Conservation (phyloP, 768 basidiomycete species). For the Boletus vermiculosoides region DNA sequence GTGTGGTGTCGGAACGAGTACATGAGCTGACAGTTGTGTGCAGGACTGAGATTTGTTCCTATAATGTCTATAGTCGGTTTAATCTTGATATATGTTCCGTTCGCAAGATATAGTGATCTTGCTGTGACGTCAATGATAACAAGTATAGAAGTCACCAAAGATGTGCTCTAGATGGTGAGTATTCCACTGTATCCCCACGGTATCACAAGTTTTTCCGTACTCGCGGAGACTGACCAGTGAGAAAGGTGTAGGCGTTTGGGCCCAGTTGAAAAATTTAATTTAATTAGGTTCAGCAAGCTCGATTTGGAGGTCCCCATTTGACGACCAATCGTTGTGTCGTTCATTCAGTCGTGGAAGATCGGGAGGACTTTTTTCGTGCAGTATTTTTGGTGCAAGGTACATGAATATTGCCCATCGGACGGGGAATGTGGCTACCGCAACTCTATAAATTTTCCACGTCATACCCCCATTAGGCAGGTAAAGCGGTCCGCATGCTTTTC, state of each 20-base stretch:
- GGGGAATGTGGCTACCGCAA: not conserved
- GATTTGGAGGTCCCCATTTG: not conserved
- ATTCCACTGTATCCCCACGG: not conserved
- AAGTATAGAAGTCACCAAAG: not conserved
- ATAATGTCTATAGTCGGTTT: conserved; percentile 8
- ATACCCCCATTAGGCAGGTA: not conserved
- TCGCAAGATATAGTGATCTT: not conserved
- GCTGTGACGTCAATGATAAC: conserved; percentile 5
- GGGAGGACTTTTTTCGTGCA: not conserved
- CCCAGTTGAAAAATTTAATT: not conserved
- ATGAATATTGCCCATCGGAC: not conserved
- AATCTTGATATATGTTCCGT: conserved; percentile 1
- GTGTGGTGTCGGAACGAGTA: not conserved
- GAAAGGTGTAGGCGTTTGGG: conserved; percentile 1
- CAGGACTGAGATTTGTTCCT: conserved; percentile 31
- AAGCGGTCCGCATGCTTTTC: conserved; percentile 1
- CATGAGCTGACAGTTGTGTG: conserved; percentile 6
- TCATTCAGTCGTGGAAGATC: not conserved
- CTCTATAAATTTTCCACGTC: not conserved
- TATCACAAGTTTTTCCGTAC: not conserved
- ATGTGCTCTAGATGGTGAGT: not conserved
- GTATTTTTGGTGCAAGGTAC: conserved; percentile 4
- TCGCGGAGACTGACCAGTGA: conserved; percentile 1
- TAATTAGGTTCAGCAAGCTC: not conserved
- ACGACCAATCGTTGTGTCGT: not conserved